phyloP scores from a whole-genome alignment of 805 yeast species.

The Yarrowia deformans region DNA sequence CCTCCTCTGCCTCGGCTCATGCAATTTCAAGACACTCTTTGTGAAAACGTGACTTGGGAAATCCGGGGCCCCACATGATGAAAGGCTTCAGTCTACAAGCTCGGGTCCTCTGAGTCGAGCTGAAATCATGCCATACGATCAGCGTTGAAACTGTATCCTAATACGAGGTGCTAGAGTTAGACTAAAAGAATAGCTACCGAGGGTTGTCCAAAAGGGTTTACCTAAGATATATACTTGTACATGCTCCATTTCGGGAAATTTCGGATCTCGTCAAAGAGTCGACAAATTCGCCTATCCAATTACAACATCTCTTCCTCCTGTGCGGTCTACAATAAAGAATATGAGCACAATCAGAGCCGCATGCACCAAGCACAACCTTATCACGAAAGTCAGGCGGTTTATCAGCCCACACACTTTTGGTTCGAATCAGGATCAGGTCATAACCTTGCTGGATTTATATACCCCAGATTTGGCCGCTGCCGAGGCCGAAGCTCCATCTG shows the following conservation, averaged over 20 bases:
- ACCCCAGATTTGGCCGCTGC: slow-evolving; percentile 10
- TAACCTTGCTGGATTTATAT: slow-evolving; percentile 25
- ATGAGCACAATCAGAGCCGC: background rate
- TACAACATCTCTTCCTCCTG: too few species aligned
- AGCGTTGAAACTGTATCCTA: slow-evolving; percentile 27
- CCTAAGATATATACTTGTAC: too few species aligned
- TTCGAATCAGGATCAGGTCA: slow-evolving; percentile 32
- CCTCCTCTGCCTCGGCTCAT: slow-evolving; percentile 26
- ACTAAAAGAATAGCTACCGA: background rate
- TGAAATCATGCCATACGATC: slow-evolving; percentile 34
- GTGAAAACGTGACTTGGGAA: slow-evolving; percentile 21
- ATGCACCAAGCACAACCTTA: slow-evolving; percentile 16
- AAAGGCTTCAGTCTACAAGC: background rate
- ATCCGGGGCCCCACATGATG: slow-evolving; percentile 38
- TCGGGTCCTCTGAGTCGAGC: background rate
- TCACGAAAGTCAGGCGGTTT: slow-evolving; percentile 34
- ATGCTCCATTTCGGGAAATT: too few species aligned
- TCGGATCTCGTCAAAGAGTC: too few species aligned
- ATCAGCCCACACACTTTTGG: slow-evolving; percentile 28
- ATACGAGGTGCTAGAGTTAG: background rate
- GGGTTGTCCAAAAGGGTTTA: too few species aligned
- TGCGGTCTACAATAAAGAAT: too few species aligned
- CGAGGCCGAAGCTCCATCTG: slow-evolving; percentile 1
- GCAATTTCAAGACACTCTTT: background rate
- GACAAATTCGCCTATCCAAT: too few species aligned